Evolutionary conservation across 2,329 filamentous ascomycete genomes (phyloP).

Genomic region (Epichloe amarillans): DNA sequence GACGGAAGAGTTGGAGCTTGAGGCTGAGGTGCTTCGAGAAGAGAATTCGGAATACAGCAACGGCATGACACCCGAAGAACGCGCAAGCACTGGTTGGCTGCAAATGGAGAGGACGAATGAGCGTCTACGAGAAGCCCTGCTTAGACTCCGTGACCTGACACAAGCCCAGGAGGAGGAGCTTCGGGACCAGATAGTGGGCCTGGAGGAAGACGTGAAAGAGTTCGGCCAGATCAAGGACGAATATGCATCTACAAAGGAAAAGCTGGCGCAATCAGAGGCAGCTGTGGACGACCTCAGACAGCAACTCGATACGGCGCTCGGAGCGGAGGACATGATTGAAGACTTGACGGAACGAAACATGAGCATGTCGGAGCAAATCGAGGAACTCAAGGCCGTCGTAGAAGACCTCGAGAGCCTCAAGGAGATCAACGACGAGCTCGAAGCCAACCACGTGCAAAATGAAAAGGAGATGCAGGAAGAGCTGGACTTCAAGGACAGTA

Average conservation of each 20-base stretch:
- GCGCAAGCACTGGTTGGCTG: slow-evolving; percentile 73
- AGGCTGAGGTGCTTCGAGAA: slow-evolving; percentile 73
- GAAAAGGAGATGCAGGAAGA: slow-evolving; percentile 93
- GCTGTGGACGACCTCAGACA: slow-evolving; percentile 76
- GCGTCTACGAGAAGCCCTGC: slow-evolving; percentile 68
- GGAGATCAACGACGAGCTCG: slow-evolving; percentile 88
- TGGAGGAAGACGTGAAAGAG: slow-evolving; percentile 63
- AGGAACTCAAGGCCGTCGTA: slow-evolving; percentile 68
- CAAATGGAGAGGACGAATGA: slow-evolving; percentile 89
- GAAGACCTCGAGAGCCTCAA: slow-evolving; percentile 81
- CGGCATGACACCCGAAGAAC: slow-evolving; percentile 80
- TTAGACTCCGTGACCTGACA: slow-evolving; percentile 74
- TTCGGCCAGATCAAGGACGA: slow-evolving; percentile 54
- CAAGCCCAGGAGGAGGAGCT: slow-evolving; percentile 75
- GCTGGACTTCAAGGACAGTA: slow-evolving; percentile 71
- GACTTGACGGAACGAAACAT: slow-evolving; percentile 81
- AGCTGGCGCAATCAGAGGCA: slow-evolving; percentile 57
- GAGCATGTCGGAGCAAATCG: slow-evolving; percentile 67
- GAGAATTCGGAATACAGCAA: slow-evolving; percentile 76
- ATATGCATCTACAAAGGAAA: slow-evolving; percentile 56
- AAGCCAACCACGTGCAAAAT: slow-evolving; percentile 82
- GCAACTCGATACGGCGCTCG: slow-evolving; percentile 78
- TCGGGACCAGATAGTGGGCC: slow-evolving; percentile 55
- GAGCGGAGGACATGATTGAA: slow-evolving; percentile 88
- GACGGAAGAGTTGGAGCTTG: slow-evolving; percentile 72